A percentile compares a stretch with the other conserved stretches of the same genome.
Conservation (phyloP, 768 basidiomycete genomes). For the Pleurotus salmoneostramineus region DNA sequence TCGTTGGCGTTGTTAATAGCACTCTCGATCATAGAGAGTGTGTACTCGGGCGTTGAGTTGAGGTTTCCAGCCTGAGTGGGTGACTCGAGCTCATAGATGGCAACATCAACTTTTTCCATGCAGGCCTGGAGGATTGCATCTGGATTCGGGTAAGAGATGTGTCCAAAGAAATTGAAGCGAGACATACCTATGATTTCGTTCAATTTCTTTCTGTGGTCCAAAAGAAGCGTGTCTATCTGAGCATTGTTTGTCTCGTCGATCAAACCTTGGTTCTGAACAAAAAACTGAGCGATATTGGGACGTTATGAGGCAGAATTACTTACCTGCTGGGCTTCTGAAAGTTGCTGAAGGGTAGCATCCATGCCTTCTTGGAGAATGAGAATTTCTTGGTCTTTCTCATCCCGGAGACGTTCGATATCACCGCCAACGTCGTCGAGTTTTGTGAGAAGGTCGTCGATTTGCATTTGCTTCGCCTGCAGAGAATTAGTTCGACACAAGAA, state of each 20-base stretch:
- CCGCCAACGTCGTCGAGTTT: constrained; percentile 73
- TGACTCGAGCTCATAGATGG: constrained; percentile 97
- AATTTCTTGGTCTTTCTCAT: constrained; percentile 98
- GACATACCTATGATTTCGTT: constrained; percentile 88
- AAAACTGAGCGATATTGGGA: constrained; percentile 7
- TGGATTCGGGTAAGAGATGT: constrained; percentile 25
- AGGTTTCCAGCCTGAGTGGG: constrained; percentile 91
- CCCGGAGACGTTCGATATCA: constrained; percentile 78
- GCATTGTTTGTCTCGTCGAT: constrained; percentile 89
- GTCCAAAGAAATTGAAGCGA: not conserved
- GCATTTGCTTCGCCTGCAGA: constrained; percentile 84
- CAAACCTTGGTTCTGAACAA: constrained; percentile 68
- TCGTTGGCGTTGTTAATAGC: constrained; percentile 92
- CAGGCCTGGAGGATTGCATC: constrained; percentile 97
- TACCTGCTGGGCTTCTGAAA: constrained; percentile 86
- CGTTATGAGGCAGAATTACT: constrained; percentile 10
- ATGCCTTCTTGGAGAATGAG: constrained; percentile 93
- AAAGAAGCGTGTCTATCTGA: constrained; percentile 95
- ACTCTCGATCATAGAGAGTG: constrained; percentile 97
- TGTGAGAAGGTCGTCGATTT: constrained; percentile 87
- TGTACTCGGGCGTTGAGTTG: constrained; percentile 98
- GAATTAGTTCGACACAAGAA: constrained; percentile 7
- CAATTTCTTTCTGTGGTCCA: constrained; percentile 96
- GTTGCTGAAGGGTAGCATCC: constrained; percentile 85
- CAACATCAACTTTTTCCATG: constrained; percentile 94